phyloP scores from a whole-genome alignment of 305 asterid species.

The Solanum hybrid region DNA sequence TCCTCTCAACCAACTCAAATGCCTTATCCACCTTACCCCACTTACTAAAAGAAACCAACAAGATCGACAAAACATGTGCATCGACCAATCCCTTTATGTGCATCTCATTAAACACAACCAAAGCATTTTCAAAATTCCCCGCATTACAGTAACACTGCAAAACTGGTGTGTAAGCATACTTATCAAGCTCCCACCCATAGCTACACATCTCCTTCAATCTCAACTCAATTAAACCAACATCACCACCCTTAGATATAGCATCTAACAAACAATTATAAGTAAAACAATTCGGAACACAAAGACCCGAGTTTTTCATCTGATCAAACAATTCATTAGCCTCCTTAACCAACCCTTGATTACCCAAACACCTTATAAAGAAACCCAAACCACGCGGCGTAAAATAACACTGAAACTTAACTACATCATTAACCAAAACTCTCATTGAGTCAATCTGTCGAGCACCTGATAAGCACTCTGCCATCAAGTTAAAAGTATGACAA shows the following conservation, averaged over 20 bases:
- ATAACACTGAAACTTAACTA: conserved; percentile 31
- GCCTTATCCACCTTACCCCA: conserved; percentile 61
- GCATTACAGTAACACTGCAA: conserved; percentile 75
- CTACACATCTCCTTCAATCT: conserved; percentile 58
- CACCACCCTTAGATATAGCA: conserved; percentile 45
- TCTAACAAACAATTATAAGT: conserved; percentile 69
- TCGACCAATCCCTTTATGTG: conserved; percentile 57
- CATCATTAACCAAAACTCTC: conserved; percentile 33
- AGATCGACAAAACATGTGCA: conserved; percentile 52
- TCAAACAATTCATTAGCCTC: conserved; percentile 75
- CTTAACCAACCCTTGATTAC: conserved; percentile 50
- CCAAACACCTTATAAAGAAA: conserved; percentile 67
- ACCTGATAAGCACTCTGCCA: conserved; percentile 66
- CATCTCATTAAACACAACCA: conserved; percentile 48
- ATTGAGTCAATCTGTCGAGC: conserved; percentile 82
- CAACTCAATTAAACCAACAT: conserved; percentile 44
- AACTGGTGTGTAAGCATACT: conserved; percentile 57
- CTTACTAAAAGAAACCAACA: conserved; percentile 59
- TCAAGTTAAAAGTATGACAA: conserved; percentile 59
- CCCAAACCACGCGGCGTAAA: conserved; percentile 84
- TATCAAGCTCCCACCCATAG: conserved; percentile 48
- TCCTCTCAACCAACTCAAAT: conserved; percentile 53
- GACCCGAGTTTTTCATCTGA: conserved; percentile 42
- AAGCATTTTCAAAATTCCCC: conserved; percentile 45
- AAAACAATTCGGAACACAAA: conserved; percentile 45